Base-by-base conservation (phyloP, 163 green algal species). In the Coccomyxa subellipsoidea region DNA sequence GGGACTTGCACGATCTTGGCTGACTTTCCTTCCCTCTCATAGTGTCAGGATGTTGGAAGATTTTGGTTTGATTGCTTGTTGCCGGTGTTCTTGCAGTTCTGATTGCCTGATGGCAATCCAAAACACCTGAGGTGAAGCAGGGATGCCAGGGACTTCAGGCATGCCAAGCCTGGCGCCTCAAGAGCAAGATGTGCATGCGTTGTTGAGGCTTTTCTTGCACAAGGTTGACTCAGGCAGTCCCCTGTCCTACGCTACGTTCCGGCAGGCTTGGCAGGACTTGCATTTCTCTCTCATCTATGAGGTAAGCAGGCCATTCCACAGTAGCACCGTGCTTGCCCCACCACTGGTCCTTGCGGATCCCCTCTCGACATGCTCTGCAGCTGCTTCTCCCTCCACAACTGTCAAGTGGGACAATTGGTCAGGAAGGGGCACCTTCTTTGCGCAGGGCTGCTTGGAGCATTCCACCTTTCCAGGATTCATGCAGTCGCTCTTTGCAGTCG, bases 211-310 rank as follows among this genome's bases (percentile, higher is more conserved):
- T 29, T 83, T 83, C 23, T 59, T 39, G 27, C 25, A 9, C 25
- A n/a, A 23, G 32, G 69, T 83, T 1, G 29, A 78, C 12, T 21
- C 66, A 23, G 80, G 80, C 38, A 31, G n/a, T 32, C 29, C 71
- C 6, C 69, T 71, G 23, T 72, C 38, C 69, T 79, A 79, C 39
- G 69, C 80, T 27, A 71, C n/a, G 5, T 83, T 83, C 80, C 39
- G 38, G 21, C 21, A 79, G 8, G 35, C 53, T n/a, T 83, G 80
- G 80, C 37, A 76, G 32, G 29, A 83, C 39, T 69, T 76, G 32
- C 69, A 79, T 47, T 79, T 82, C 37, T 82, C 78, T 54, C 76
- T 37, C 37, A 77, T 82, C 34, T 82, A 77, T 32, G 12, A 77
- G 78, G 78, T 82, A 25, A 69, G 54, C 3, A 34, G 37, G 54